phyloP scores from a whole-genome alignment of 331 rosid species.

The Malus hybrid region DNA sequence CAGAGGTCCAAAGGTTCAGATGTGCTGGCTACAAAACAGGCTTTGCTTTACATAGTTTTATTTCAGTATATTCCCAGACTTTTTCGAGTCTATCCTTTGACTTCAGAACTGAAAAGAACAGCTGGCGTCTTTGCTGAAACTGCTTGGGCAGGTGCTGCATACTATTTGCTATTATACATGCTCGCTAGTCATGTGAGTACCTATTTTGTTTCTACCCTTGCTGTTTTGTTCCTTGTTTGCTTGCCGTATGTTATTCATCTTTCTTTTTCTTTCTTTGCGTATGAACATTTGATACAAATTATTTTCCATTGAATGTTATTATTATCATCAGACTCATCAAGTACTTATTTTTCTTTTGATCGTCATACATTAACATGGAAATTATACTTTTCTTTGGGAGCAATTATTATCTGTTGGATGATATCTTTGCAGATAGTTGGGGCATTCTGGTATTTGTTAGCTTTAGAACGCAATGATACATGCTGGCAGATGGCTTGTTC shows the following conservation, averaged over 20 bases:
- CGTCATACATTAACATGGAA: not conserved
- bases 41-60: conserved; percentile 76
- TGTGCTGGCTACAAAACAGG: conserved; percentile 77
- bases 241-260: conserved; percentile 4
- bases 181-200: conserved; percentile 96
- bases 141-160: conserved; percentile 99
- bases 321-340: too few relatives aligned
- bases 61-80: conserved; percentile 88
- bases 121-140: conserved; percentile 97
- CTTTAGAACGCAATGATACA: conserved; percentile 84
- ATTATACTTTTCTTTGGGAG: not conserved
- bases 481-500: conserved; percentile 82
- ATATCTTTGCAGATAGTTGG: conserved; percentile 73
- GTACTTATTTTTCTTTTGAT: too few relatives aligned
- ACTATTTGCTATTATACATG: conserved; percentile 85
- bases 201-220: conserved; percentile 4
- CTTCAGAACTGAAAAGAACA: conserved; percentile 96
- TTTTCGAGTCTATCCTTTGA: conserved; percentile 65
- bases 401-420: not conserved
- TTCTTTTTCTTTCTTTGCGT: conserved; percentile 4
- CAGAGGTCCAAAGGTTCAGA: conserved; percentile 66
- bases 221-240: conserved; percentile 1
- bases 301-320: not conserved
- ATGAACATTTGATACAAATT: not conserved
- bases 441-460: conserved; percentile 88